Evolutionary conservation across 495 filamentous ascomycete genomes (phyloP), one percentile per base, ranked within the genome.

Genomic region (Melanomma pulvis-pyrius): DNA sequence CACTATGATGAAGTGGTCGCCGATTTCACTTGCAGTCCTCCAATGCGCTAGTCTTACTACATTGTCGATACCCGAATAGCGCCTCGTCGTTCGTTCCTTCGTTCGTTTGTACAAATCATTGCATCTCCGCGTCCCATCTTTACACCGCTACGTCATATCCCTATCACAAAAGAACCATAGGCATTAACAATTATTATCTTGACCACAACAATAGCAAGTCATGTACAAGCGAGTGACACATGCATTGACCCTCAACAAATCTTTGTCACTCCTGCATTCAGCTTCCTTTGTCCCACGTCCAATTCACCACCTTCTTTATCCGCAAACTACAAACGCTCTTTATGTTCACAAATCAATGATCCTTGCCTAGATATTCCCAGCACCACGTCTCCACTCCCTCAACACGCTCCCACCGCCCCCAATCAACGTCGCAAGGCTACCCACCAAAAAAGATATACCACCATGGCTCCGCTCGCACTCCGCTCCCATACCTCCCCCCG

Each of bases 1-100:
- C 53, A 67, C 66, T 2, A 72, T 72, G 60, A 69, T 70, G 70
- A 72, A 66, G 30, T 72, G 70, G 70, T 39, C 44, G 1, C 66
- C 70, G 12, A 44, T 69, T 15, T 56, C 61, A 12, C 58, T 72
- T 1, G 65, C 61, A 1, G 61, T 72, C 1, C 30, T 63, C 1
- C 24, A 60, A 39, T 67, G 57, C 48, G 67, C 67, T 36, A 64
- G 51, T 7, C 60, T 68, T 7, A 59, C 22, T 21, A 17, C 49
- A n/a, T 44, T 44, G 13, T n/a, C 39, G 5, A 44, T 44, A 44
- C 17, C 5, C 17, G 39, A 44, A 15, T 44, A 44, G 39, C 39
- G 39, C 17, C n/a, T 44, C n/a, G n/a, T n/a, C n/a, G n/a, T n/a
- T n/a, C n/a, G n/a, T 12, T 17, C 2, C 17, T 15, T 12, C 13